Percentiles rank a stretch among this genome's conserved stretches.
Conservation (phyloP, 2,329 filamentous ascomycete genomes). For the Mycogone perniciosa region DNA sequence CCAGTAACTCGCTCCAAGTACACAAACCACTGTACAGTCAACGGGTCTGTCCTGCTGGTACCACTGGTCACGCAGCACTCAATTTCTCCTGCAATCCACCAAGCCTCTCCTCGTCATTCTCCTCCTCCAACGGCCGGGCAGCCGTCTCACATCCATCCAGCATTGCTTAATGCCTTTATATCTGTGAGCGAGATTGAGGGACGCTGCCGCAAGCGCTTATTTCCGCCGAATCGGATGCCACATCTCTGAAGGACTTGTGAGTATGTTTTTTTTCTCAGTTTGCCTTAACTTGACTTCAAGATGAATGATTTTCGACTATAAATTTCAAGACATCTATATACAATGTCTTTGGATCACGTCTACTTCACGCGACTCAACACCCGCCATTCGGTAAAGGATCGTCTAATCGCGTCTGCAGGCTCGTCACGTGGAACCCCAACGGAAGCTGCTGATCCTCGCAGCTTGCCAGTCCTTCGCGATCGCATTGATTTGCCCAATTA, state of each 20-base stretch:
- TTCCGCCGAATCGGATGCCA: slow-evolving; percentile 22
- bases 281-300: not conserved
- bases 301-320: too few relatives aligned
- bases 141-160: slow-evolving; percentile 15
- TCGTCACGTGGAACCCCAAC: slow-evolving; percentile 3
- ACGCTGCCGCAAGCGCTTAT: slow-evolving; percentile 4
- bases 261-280: slow-evolving; percentile 14
- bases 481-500: not conserved
- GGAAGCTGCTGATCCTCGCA: slow-evolving; percentile 15
- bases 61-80: slow-evolving; percentile 11
- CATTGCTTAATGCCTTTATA: slow-evolving; percentile 24
- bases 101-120: not conserved
- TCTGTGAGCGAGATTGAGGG: not conserved
- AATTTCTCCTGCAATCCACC: slow-evolving; percentile 9
- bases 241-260: slow-evolving; percentile 22
- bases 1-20: slow-evolving; percentile 8
- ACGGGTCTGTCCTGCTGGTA: slow-evolving; percentile 3
- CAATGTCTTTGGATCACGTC: too few relatives aligned
- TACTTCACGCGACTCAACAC: not conserved
- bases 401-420: slow-evolving; percentile 8
- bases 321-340: too few relatives aligned
- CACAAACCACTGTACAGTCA: slow-evolving; percentile 12
- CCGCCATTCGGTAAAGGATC: not conserved
- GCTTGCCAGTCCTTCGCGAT: slow-evolving; percentile 7
- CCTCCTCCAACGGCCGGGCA: slow-evolving; percentile 3